phyloP scores from a whole-genome alignment of 768 basidiomycete genomes.

The Podaxis carcinomalis region DNA sequence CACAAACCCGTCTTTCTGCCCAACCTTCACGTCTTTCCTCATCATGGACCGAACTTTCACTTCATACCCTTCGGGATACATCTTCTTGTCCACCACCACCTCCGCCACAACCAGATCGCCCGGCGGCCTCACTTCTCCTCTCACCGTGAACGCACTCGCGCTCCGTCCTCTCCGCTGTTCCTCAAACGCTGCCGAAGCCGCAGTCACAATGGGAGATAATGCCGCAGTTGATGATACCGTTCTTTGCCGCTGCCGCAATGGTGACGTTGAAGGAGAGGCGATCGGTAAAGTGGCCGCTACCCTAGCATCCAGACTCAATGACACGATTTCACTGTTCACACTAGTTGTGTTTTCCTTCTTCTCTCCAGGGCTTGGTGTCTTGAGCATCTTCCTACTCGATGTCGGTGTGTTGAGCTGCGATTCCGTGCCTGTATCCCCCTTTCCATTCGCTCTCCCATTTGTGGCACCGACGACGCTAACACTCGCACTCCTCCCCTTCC shows the following conservation, averaged over 20 bases:
- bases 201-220: neutral
- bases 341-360: neutral
- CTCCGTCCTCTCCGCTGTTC: constrained; percentile 30
- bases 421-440: constrained; percentile 1
- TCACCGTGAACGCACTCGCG: constrained; percentile 55
- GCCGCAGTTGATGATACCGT: constrained; percentile 12
- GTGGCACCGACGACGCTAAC: constrained; percentile 13
- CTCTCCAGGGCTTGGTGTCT: constrained; percentile 18
- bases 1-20: constrained; percentile 16
- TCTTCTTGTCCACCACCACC: constrained; percentile 74
- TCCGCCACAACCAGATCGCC: constrained; percentile 76
- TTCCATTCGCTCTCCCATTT: constrained; percentile 9
- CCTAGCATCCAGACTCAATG: neutral
- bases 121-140: constrained; percentile 55
- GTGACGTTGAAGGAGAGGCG: neutral
- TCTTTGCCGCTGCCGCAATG: constrained; percentile 1
- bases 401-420: constrained; percentile 28
- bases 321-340: neutral
- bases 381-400: constrained; percentile 34
- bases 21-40: constrained; percentile 26
- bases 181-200: constrained; percentile 8
- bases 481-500: constrained; percentile 13
- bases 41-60: constrained; percentile 42
- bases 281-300: neutral
- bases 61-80: constrained; percentile 75